Evolutionary conservation across 805 yeast genomes (phyloP).

Genomic region (Saturnispora besseyi): DNA sequence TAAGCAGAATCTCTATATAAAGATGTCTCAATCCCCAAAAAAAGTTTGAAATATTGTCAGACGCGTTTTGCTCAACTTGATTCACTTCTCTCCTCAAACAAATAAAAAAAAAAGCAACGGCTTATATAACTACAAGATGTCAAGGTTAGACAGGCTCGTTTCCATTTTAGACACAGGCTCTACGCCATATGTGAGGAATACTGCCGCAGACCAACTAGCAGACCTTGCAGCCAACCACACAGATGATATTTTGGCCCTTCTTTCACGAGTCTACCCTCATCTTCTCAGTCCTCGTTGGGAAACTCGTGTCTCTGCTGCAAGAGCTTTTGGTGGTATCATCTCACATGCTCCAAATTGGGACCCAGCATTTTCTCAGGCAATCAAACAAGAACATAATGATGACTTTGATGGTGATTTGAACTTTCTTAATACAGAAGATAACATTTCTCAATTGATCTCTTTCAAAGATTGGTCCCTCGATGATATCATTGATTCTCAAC

Average conservation of each 20-base stretch:
- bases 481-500: slow-evolving; percentile 42
- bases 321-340: slow-evolving; percentile 91
- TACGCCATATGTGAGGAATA: slow-evolving; percentile 82
- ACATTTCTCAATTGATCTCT: slow-evolving; percentile 37
- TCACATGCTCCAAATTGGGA: slow-evolving; percentile 75
- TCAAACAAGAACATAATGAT: slow-evolving; percentile 15
- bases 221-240: slow-evolving; percentile 93
- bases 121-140: slow-evolving; percentile 16
- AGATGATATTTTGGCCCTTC: slow-evolving; percentile 73
- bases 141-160: slow-evolving; percentile 30
- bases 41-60: neutral
- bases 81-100: no score
- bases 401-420: slow-evolving; percentile 21
- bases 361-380: slow-evolving; percentile 34
- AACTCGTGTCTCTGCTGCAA: slow-evolving; percentile 87
- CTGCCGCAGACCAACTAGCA: slow-evolving; percentile 95
- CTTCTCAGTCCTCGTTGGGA: slow-evolving; percentile 85
- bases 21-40: neutral
- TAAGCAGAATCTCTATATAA: neutral
- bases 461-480: slow-evolving; percentile 44
- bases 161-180: slow-evolving; percentile 81
- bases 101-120: neutral
- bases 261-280: slow-evolving; percentile 88
- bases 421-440: slow-evolving; percentile 28
- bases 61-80: neutral